Base-by-base conservation (phyloP, 805 yeast genomes). In the Cyberlindnera bimundalis region DNA sequence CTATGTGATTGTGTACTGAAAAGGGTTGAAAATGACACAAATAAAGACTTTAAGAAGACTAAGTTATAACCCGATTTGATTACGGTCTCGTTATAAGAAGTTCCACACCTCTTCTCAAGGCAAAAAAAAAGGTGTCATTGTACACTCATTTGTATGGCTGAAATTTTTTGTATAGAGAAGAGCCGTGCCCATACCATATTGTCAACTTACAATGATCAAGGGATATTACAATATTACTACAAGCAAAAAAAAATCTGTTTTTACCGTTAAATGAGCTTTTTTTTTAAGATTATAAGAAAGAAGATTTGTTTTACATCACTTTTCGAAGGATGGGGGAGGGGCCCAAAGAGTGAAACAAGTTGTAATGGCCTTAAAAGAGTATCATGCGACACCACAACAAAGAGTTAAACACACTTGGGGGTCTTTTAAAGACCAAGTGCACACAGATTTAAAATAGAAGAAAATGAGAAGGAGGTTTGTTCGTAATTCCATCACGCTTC, bases 91-190 rank as follows among this genome's bases (percentile, higher is more conserved):
- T n/a, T n/a, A n/a, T n/a, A n/a, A n/a, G n/a, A n/a, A n/a, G n/a
- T n/a, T n/a, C n/a, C n/a, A n/a, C n/a, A n/a, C n/a, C n/a, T n/a
- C n/a, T n/a, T n/a, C n/a, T n/a, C n/a, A n/a, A n/a, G n/a, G 6
- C 19, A n/a, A 5, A 16, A 19, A 39, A 33, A 34, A 39, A 39
- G 37, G 43, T 34, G 38, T 29, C 38, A 39, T 15, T 9, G 8
- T 6, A 19, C 3, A 28, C 25, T 27, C 15, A 4, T 15, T 32
- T 31, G 33, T 32, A 27, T 33, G 42, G 40, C 27, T 36, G 38
- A 32, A 36, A 31, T 30, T 30, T 30, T 30, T 30, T 18, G 23
- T 18, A 30, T 15, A 23, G 33, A 13, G 33, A 7, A n/a, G n/a
- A n/a, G n/a, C n/a, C n/a, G 43, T 29, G 37, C 42, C 33, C 36